Evolutionary conservation across 306 rosid genomes (phyloP), one percentile per base, ranked within the genome.

Genomic region (Cicer bijugum): DNA sequence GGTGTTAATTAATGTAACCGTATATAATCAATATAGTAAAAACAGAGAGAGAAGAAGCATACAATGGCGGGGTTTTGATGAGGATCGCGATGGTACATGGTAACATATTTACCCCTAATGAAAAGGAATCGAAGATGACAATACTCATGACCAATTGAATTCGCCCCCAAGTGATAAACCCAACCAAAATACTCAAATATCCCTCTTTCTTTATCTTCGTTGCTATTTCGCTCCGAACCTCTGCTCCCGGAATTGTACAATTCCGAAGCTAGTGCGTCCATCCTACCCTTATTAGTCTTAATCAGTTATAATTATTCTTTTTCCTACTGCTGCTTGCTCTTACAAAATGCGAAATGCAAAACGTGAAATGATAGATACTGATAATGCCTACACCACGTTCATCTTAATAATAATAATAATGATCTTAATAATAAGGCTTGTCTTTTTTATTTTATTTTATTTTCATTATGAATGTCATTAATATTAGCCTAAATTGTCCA

Each of bases 21-120:
- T 11, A 57, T 0, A 20, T n/a, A 57, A 57, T 57, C 14, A 53
- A 17, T 53, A 7, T n/a, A 5, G 23, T 5, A 40, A 6, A 0
- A 1, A 47, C 6, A 10, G 7, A 56, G 46, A 11, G 7, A 73
- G 56, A 47, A 16, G 73, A 62, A 4, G 12, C 87, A 45, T 84
- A 93, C 98, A 81, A 88, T 80, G 89, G 81, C 86, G 1, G 91
- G 96, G 64, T 50, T 16, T 11, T 89, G 92, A 57, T 88, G 89
- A 28, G 98, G 98, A 78, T 93, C 96, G 11, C 97, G 96, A 75
- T 93, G 91, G 82, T 85, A 91, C 98, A 93, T 82, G 66, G 76
- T 56, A 5, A 93, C 86, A 44, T 86, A 83, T 73, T 86, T 91
- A 23, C 97, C 97, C 66, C 90, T 84, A 10, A 93, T 85, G 81